Percentiles rank a stretch among this genome's conserved stretches.
These are phyloP conservation scores for Pyracantha coccinea DNA, from an alignment of 331 rosid species.

Conservation along the genomic window DNA sequence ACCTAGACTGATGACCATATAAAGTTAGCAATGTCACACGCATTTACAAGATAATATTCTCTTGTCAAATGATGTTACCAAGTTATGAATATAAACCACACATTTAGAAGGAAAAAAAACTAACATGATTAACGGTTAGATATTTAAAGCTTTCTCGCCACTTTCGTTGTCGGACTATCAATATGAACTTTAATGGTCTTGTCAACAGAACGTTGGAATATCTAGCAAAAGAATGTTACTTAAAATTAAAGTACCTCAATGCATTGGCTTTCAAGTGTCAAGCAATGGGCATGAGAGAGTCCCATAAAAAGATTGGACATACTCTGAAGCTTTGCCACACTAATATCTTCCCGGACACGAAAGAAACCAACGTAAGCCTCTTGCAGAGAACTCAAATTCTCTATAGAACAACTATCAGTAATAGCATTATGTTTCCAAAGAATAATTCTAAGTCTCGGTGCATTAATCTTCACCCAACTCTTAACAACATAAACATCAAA, in stretches of 20 bases:
- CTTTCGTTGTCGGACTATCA: too few species aligned
- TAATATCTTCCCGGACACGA: constrained; percentile 23
- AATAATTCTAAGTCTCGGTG: constrained; percentile 35
- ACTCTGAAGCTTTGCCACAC: constrained; percentile 36
- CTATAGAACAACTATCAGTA: constrained; percentile 28
- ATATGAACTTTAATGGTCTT: too few species aligned
- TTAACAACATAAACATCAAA: constrained; percentile 33
- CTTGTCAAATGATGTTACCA: not conserved
- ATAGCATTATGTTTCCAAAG: constrained; percentile 54
- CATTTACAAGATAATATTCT: not conserved
- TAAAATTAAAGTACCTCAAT: constrained; percentile 48
- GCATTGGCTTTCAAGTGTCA: constrained; percentile 39
- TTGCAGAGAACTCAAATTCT: constrained; percentile 24
- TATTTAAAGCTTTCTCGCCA: too few species aligned
- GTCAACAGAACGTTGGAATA: too few species aligned
- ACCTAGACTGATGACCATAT: not conserved
- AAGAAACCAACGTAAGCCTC: constrained; percentile 49
- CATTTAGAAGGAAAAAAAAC: too few species aligned
- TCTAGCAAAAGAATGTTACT: too few species aligned
- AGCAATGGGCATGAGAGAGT: constrained; percentile 34
- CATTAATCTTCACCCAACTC: constrained; percentile 47
- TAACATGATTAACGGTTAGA: too few species aligned
- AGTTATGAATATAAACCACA: not conserved
- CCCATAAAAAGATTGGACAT: constrained; percentile 44
- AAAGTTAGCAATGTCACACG: not conserved